phyloP scores from a whole-genome alignment of 2,329 filamentous ascomycete species.

The Beauveria caledonica region DNA sequence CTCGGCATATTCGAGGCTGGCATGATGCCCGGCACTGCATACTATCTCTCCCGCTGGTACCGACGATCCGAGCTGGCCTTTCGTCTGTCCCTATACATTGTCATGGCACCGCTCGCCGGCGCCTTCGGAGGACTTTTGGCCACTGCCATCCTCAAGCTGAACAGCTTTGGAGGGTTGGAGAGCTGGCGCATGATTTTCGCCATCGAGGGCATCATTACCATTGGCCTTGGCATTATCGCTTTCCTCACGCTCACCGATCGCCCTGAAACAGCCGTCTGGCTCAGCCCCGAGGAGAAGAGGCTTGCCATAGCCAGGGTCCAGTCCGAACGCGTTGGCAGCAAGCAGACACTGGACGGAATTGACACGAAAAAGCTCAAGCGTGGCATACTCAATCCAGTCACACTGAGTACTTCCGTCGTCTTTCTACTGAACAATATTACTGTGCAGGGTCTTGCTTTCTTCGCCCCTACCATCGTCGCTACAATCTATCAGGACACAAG shows the following conservation, averaged over 20 bases:
- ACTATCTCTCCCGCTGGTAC: conserved; percentile 67
- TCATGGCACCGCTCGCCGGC: conserved; percentile 61
- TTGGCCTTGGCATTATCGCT: conserved; percentile 46
- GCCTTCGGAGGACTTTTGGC: conserved; percentile 63
- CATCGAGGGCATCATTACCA: conserved; percentile 56
- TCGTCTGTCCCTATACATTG: conserved; percentile 59
- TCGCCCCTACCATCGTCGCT: conserved; percentile 58
- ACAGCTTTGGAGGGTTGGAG: conserved; percentile 46
- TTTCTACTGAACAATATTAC: conserved; percentile 63
- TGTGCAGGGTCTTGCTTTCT: conserved; percentile 63
- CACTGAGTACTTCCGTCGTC: conserved; percentile 46
- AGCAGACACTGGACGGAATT: conserved; percentile 55
- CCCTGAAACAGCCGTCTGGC: conserved; percentile 59
- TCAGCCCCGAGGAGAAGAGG: conserved; percentile 56
- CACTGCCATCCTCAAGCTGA: conserved; percentile 54
- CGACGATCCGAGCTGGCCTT: conserved; percentile 60
- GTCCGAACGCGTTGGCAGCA: conserved; percentile 56
- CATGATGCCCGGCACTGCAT: conserved; percentile 66
- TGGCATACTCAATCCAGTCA: conserved; percentile 57
- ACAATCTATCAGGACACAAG: conserved; percentile 53
- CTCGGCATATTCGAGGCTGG: conserved; percentile 65
- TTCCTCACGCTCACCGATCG: conserved; percentile 61
- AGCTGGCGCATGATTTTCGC: conserved; percentile 63
- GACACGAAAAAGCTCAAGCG: conserved; percentile 49
- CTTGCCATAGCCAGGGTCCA: conserved; percentile 59